Percentiles rank a stretch among this genome's conserved stretches.
phyloP scores from a whole-genome alignment of 352 stramenopile species.

The Pythium phragmitis region DNA sequence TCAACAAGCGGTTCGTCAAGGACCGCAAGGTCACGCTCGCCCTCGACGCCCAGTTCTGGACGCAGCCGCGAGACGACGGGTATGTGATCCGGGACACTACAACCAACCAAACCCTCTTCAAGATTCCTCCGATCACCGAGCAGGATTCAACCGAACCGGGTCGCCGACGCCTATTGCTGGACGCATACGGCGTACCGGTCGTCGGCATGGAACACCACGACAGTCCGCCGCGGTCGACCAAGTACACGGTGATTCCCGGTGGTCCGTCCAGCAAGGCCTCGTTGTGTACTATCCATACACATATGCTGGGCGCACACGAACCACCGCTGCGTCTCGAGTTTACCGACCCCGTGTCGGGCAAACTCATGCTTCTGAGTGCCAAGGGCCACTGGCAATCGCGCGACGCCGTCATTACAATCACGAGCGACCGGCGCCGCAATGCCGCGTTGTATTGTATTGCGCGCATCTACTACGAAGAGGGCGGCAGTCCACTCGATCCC shows the following conservation, averaged over 20 bases:
- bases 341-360: slow-evolving; percentile 12
- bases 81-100: slow-evolving; percentile 8
- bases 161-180: slow-evolving; percentile 12
- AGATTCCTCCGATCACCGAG: slow-evolving; percentile 8
- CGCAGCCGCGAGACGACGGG: slow-evolving; percentile 11
- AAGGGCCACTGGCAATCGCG: slow-evolving; percentile 14
- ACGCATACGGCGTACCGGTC: slow-evolving; percentile 23
- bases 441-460: slow-evolving; percentile 12
- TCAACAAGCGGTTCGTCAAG: slow-evolving; percentile 24
- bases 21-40: slow-evolving; percentile 18
- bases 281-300: slow-evolving; percentile 10
- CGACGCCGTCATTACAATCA: slow-evolving; percentile 21
- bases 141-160: not conserved
- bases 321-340: slow-evolving; percentile 17
- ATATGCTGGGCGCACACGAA: slow-evolving; percentile 12
- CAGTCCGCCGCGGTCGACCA: not conserved
- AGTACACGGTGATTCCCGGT: slow-evolving; percentile 21
- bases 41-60: slow-evolving; percentile 19
- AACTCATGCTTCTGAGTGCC: slow-evolving; percentile 11
- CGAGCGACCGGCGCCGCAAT: not conserved
- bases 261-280: not conserved
- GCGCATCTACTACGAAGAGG: slow-evolving; percentile 19
- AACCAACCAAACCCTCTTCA: slow-evolving; percentile 14
- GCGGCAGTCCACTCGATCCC: not conserved
- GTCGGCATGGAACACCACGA: slow-evolving; percentile 16